A percentile compares a stretch with the other conserved stretches of the same genome.
phyloP scores from a whole-genome alignment of 139 green algal genomes.

The Tetraselmis striata region DNA sequence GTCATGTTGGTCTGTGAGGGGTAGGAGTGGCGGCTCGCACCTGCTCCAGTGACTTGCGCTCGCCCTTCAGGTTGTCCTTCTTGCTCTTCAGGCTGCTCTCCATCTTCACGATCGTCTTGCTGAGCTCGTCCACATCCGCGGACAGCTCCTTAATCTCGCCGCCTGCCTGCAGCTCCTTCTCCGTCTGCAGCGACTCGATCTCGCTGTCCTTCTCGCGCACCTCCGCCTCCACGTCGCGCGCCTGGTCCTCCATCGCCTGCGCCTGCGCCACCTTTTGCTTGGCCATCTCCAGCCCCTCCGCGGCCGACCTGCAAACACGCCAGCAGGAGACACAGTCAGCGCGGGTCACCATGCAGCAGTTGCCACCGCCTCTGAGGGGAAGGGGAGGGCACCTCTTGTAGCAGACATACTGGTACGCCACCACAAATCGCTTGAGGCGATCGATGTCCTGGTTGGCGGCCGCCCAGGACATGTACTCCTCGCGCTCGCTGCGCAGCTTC shows the following conservation, averaged over 20 bases:
- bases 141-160: conserved; percentile 47
- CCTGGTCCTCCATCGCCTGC: conserved; percentile 20
- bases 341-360: too few relatives aligned
- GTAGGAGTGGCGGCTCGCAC: too few relatives aligned
- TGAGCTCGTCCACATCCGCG: conserved; percentile 42
- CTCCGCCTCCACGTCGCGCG: conserved; percentile 6
- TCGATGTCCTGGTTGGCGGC: conserved; percentile 30
- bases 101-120: conserved; percentile 57
- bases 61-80: conserved; percentile 44
- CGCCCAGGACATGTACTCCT: conserved; percentile 33
- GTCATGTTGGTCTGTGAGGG: too few relatives aligned
- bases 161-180: conserved; percentile 55
- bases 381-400: not conserved
- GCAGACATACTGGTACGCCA: conserved; percentile 71
- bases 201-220: conserved; percentile 29
- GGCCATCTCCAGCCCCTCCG: conserved; percentile 18
- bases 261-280: conserved; percentile 4
- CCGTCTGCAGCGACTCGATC: conserved; percentile 35
- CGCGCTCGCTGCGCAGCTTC: conserved; percentile 70
- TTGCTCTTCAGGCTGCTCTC: conserved; percentile 54
- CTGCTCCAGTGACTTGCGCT: conserved; percentile 20
- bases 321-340: too few relatives aligned
- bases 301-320: conserved; percentile 17
- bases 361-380: too few relatives aligned
- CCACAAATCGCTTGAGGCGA: conserved; percentile 69